Base-by-base conservation (phyloP, 140 eudicot genomes). In the Bidens hawaiensis region DNA sequence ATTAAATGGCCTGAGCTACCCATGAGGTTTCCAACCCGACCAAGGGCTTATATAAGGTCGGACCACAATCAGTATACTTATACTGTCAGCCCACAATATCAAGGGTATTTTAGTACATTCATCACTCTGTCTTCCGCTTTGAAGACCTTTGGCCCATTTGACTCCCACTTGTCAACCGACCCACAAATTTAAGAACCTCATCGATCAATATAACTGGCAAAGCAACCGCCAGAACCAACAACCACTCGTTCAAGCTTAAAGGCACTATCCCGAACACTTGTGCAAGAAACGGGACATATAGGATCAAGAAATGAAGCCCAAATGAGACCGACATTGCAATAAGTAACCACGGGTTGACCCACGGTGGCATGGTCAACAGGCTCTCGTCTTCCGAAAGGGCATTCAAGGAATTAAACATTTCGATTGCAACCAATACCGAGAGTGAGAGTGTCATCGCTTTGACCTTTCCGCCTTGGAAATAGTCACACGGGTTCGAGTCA, bases 331-430 rank as follows among this genome's bases (percentile, higher is more conserved):
- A 85, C 97, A 89, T 85, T 10, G 99, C 99, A 24, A 85, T 3
- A 63, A 88, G 90, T 24, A 88, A 73, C 85, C 85, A 85, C 1
- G 96, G 96, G 82, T 88, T 88, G 69, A 88, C 94, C 96, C 96
- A 88, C 12, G 96, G 96, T 16, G 96, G 96, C 96, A 88, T 88
- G 42, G 94, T 72, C 69, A 85, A 56, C 15, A 88, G 81, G 62
- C 96, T 88, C 23, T 81, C 96, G 33, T 88, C 94, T 62, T 94
- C 99, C 0, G 97, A 94, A 4, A 94, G 90, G 43, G 97, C 99
- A 25, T 94, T 94, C n/a, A 88, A 71, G 48, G 96, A 85, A 43
- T 88, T 88, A 59, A 88, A 88, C 96, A 88, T 88, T 76, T 88
- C 96, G 31, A 88, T 88, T 19, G 96, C 85, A 10, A 88, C 96